Base-by-base conservation (phyloP, 2,329 filamentous ascomycete species). In the Graphium sp. region DNA sequence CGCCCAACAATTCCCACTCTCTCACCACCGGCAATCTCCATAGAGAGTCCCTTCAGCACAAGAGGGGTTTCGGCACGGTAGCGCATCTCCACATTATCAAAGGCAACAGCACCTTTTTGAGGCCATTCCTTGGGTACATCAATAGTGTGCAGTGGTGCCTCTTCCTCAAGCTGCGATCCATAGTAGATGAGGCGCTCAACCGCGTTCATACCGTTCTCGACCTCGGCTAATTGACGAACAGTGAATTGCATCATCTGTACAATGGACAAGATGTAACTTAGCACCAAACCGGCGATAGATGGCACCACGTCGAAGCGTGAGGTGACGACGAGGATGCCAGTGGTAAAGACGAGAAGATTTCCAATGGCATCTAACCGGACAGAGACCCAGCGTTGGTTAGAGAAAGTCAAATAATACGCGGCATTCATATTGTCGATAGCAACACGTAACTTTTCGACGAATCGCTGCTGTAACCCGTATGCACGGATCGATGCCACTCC, bases 131-230 rank as follows among this genome's bases (percentile, higher is more conserved):
- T 56, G 12, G 72, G 68, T 4, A 93, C 69, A 5, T 84, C 69
- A 27, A 74, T 49, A 23, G 81, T 75, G 41, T 85, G 79, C 2
- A 85, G 60, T 0, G 85, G 82, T 0, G 87, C 82, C 50, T 95
- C 89, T 46, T 93, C 78, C 37, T 92, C 84, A 5, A 98, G 66
- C 39, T 81, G 54, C 1, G 71, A 82, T 31, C 82, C 85, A 47
- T 95, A 95, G 56, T 92, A 83, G 47, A 84, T 74, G 19, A 95
- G 62, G 28, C 89, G 76, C 53, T 95, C 87, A 0, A 91, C 89
- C 0, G 85, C 76, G 48, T 94, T 95, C 87, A 95, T 95, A 45
- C 85, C 83, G 53, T 94, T 95, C 51, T 95, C 87, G 7, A 95
- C 83, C 50, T 94, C 87, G 16, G 87, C 87, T 6, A 94, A 63